phyloP scores from a whole-genome alignment of 768 basidiomycete species.

The Pisolithus marmoratus region DNA sequence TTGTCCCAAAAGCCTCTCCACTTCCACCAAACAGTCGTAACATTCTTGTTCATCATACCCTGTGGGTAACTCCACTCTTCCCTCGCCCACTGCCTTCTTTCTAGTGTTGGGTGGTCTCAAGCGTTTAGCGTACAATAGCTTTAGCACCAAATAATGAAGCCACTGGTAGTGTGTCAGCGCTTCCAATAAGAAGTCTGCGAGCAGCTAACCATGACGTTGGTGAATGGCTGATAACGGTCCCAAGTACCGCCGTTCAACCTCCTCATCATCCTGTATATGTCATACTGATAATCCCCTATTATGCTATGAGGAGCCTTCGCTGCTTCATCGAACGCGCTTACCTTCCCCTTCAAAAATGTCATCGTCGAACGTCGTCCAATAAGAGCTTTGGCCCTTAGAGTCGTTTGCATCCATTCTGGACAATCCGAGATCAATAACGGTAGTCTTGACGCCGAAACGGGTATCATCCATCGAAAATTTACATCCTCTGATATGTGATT shows the following conservation, averaged over 20 bases:
- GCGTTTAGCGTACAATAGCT: conserved; percentile 66
- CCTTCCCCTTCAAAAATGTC: conserved; percentile 93
- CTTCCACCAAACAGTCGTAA: conserved; percentile 61
- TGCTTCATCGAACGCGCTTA: conserved; percentile 19
- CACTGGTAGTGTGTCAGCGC: conserved; percentile 48
- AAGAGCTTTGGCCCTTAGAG: conserved; percentile 38
- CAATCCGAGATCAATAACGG: conserved; percentile 92
- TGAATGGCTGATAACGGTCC: conserved; percentile 73
- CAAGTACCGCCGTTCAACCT: conserved; percentile 55
- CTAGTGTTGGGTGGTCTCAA: conserved; percentile 51
- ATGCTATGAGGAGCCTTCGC: conserved; percentile 9
- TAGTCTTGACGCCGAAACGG: conserved; percentile 65
- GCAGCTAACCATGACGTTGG: conserved; percentile 80
- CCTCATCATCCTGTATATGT: conserved; percentile 88
- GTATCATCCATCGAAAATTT: conserved; percentile 58
- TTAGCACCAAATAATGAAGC: conserved; percentile 78
- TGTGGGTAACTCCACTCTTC: conserved; percentile 13
- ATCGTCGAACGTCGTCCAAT: conserved; percentile 81
- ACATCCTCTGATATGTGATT: conserved; percentile 31
- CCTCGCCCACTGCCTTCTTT: conserved; percentile 22
- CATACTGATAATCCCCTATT: conserved; percentile 87
- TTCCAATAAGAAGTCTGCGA: not conserved
- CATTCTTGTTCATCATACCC: conserved; percentile 63
- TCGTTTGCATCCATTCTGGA: conserved; percentile 72
- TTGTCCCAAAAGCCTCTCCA: conserved; percentile 52